phyloP scores from a whole-genome alignment of 129 eudicot species.

The Lonicera japonica region DNA sequence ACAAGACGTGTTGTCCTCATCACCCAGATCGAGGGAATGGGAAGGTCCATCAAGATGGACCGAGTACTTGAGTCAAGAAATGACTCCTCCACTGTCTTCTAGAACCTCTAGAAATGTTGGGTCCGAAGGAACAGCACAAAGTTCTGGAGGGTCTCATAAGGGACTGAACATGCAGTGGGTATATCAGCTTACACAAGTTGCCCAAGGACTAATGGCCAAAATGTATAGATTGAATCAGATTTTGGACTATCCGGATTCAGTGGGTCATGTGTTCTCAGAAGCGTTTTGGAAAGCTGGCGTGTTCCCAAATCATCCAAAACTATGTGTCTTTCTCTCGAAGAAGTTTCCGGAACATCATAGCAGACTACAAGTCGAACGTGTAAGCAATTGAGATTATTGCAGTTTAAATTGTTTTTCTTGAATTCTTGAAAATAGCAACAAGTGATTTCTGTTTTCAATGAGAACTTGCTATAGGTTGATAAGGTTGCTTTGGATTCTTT shows the following conservation, averaged over 20 bases:
- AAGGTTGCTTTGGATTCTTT: constrained; percentile 84
- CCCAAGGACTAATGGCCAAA: constrained; percentile 95
- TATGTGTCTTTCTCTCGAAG: constrained; percentile 68
- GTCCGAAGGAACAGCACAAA: constrained; percentile 54
- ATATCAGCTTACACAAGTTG: constrained; percentile 81
- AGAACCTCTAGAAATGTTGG: constrained; percentile 45
- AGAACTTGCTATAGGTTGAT: constrained; percentile 53
- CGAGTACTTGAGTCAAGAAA: constrained; percentile 65
- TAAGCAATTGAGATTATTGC: constrained; percentile 31
- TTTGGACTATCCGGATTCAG: constrained; percentile 88
- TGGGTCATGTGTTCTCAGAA: constrained; percentile 64
- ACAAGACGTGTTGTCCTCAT: constrained; percentile 49
- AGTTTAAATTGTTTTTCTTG: neutral
- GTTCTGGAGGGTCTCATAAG: constrained; percentile 55
- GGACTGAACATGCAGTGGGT: constrained; percentile 91
- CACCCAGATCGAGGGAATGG: constrained; percentile 72
- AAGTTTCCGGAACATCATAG: constrained; percentile 97
- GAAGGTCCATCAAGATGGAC: constrained; percentile 89
- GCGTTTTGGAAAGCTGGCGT: constrained; percentile 90
- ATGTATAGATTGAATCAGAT: constrained; percentile 81
- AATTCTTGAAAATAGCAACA: neutral
- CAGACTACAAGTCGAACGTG: constrained; percentile 92
- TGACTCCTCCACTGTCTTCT: constrained; percentile 44
- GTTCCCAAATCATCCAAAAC: constrained; percentile 82
- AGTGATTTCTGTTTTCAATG: constrained; percentile 2